These are phyloP conservation scores for Pleurotus giganteus DNA, from an alignment of 768 basidiomycete species.

Conservation along the genomic window DNA sequence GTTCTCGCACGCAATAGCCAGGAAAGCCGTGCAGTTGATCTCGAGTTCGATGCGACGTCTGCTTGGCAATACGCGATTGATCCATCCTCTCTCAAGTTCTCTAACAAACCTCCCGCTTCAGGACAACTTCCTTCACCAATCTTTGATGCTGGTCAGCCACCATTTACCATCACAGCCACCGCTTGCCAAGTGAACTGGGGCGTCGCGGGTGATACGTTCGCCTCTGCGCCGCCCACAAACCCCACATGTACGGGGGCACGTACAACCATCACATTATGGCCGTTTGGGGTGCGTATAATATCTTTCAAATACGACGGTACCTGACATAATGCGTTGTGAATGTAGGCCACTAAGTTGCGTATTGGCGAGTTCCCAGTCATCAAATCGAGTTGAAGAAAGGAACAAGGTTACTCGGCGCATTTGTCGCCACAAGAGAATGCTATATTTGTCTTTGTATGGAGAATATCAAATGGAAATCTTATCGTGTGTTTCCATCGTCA, in stretches of 20 bases:
- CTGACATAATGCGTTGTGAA: slow-evolving; percentile 2
- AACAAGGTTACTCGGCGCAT: too few relatives aligned
- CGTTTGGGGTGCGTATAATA: slow-evolving; percentile 43
- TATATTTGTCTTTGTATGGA: too few relatives aligned
- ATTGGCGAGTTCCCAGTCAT: slow-evolving; percentile 43
- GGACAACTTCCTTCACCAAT: slow-evolving; percentile 41
- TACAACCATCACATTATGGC: slow-evolving; percentile 43
- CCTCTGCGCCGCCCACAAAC: slow-evolving; percentile 30
- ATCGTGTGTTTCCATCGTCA: too few relatives aligned
- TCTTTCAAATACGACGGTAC: not conserved
- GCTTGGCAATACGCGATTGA: slow-evolving; percentile 58
- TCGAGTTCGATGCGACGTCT: slow-evolving; percentile 46
- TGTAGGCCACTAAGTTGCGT: slow-evolving; percentile 35
- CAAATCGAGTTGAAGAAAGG: too few relatives aligned
- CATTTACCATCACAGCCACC: slow-evolving; percentile 43
- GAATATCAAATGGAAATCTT: too few relatives aligned
- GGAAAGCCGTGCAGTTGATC: slow-evolving; percentile 44
- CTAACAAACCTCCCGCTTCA: slow-evolving; percentile 28
- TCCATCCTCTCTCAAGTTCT: slow-evolving; percentile 39
- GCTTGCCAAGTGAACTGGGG: slow-evolving; percentile 52
- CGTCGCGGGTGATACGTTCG: slow-evolving; percentile 47
- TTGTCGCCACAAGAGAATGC: too few relatives aligned
- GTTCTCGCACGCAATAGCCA: slow-evolving; percentile 41
- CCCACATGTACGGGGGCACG: slow-evolving; percentile 31
- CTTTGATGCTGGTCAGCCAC: slow-evolving; percentile 47